A percentile compares a stretch with the other conserved stretches of the same genome.
Evolutionary conservation across 2,329 filamentous ascomycete species (phyloP).

Genomic region (Microdochium paspali): DNA sequence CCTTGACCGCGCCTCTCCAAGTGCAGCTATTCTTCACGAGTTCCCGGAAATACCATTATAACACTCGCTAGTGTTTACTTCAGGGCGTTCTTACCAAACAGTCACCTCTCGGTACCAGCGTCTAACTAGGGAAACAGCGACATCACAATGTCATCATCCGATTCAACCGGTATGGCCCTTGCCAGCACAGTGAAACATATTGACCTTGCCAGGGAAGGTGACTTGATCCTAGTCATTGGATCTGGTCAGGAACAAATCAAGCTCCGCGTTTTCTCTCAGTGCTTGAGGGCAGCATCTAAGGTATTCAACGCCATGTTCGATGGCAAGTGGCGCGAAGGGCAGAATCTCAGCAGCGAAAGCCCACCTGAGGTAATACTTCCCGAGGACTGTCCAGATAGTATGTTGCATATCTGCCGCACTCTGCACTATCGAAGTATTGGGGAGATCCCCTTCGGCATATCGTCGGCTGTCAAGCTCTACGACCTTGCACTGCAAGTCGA

Average conservation of each 20-base stretch:
- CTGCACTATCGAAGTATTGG: not conserved
- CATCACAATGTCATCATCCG: no score
- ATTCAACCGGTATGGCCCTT: no score
- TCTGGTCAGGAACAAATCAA: no score
- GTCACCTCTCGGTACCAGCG: no score
- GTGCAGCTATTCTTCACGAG: no score
- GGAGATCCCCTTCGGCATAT: not conserved
- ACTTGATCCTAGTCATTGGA: not conserved
- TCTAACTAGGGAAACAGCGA: no score
- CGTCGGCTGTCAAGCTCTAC: not conserved
- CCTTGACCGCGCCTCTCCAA: no score
- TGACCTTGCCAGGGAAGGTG: not conserved
- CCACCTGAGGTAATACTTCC: not conserved
- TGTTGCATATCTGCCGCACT: not conserved
- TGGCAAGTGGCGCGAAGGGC: not conserved
- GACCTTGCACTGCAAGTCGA: not conserved
- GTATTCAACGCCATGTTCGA: not conserved
- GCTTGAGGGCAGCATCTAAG: not conserved
- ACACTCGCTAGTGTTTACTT: no score
- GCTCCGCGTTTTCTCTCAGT: not conserved
- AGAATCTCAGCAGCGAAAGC: not conserved
- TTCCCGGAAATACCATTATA: no score
- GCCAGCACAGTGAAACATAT: no score
- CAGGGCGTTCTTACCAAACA: no score
- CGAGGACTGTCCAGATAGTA: not conserved